Evolutionary conservation across 768 basidiomycete genomes (phyloP).

Genomic region (Psilocybe sp.): DNA sequence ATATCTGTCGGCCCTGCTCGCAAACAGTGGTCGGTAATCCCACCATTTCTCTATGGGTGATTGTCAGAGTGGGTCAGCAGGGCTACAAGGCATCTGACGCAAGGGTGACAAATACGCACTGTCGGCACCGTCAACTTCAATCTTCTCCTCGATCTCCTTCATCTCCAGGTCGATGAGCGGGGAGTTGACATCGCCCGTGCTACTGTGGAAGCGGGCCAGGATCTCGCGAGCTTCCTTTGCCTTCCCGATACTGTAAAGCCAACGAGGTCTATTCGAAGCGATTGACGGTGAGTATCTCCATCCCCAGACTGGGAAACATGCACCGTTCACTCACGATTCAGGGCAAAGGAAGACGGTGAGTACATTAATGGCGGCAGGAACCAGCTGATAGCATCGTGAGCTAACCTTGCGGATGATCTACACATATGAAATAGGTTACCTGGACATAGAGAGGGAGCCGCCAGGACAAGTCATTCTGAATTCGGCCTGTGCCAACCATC

Average conservation of each 20-base stretch:
- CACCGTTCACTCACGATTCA: constrained; percentile 38
- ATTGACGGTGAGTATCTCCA: background rate
- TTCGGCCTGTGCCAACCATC: constrained; percentile 50
- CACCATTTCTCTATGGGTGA: constrained; percentile 40
- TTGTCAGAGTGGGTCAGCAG: background rate
- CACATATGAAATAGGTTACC: constrained; percentile 14
- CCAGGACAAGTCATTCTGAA: constrained; percentile 41
- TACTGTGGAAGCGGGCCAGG: constrained; percentile 47
- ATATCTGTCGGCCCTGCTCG: constrained; percentile 41
- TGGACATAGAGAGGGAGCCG: constrained; percentile 50
- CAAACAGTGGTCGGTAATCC: constrained; percentile 54
- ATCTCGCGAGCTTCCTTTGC: constrained; percentile 38
- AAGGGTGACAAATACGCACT: constrained; percentile 28
- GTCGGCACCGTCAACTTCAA: constrained; percentile 42
- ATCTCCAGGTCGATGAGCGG: constrained; percentile 51
- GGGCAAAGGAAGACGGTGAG: constrained; percentile 45
- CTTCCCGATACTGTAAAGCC: constrained; percentile 49
- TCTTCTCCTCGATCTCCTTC: constrained; percentile 50
- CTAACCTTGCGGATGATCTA: background rate
- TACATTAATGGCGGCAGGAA: constrained; percentile 47
- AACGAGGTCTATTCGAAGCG: constrained; percentile 38
- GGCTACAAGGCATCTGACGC: background rate
- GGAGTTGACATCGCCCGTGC: constrained; percentile 41
- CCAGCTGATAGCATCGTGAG: constrained; percentile 22
- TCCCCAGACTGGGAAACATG: background rate